Evolutionary conservation across 108 stramenopile species (phyloP).

Genomic region (Skeletonema tropicum): DNA sequence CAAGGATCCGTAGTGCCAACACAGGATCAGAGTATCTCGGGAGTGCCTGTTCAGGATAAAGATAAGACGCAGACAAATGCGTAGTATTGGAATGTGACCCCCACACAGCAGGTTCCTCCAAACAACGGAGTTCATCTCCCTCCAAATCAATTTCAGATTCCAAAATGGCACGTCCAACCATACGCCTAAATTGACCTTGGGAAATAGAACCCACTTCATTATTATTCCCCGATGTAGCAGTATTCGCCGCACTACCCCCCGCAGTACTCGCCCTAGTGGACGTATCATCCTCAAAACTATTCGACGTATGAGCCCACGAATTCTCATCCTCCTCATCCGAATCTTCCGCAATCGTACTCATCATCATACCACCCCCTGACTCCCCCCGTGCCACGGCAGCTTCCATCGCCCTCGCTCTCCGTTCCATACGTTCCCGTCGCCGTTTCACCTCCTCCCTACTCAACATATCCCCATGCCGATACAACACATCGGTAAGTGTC

Average conservation of each 20-base stretch:
- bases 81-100: slow-evolving; percentile 13
- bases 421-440: slow-evolving; percentile 35
- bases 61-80: slow-evolving; percentile 38
- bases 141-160: slow-evolving; percentile 86
- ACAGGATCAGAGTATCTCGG: slow-evolving; percentile 77
- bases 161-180: slow-evolving; percentile 69
- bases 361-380: slow-evolving; percentile 4
- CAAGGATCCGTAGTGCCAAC: slow-evolving; percentile 77
- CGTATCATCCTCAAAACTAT: slow-evolving; percentile 41
- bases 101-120: slow-evolving; percentile 60
- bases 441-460: slow-evolving; percentile 27
- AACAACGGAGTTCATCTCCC: slow-evolving; percentile 77
- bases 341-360: slow-evolving; percentile 30
- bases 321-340: slow-evolving; percentile 45
- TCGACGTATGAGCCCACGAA: slow-evolving; percentile 38
- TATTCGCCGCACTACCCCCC: slow-evolving; percentile 5
- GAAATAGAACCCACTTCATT: not conserved
- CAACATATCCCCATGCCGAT: slow-evolving; percentile 44
- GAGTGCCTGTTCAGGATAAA: slow-evolving; percentile 38
- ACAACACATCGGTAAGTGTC: slow-evolving; percentile 75
- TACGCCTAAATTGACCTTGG: slow-evolving; percentile 33
- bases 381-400: slow-evolving; percentile 25
- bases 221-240: not conserved
- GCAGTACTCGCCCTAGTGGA: slow-evolving; percentile 23
- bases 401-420: slow-evolving; percentile 33